Base-by-base conservation (phyloP, 495 filamentous ascomycete species). In the Niebla homalea region DNA sequence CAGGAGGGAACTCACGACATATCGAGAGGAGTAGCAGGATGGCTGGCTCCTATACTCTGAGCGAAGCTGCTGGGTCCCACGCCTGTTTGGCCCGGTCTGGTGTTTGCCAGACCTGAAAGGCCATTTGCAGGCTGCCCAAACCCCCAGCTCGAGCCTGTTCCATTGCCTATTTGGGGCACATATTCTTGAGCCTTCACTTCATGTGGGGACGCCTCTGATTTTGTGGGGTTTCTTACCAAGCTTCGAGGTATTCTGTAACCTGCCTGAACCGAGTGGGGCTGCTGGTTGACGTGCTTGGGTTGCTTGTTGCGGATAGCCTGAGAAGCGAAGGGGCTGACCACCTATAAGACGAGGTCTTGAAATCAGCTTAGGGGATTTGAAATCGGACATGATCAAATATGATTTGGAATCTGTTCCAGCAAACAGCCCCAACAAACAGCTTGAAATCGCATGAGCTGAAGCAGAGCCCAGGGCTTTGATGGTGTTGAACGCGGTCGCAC, bases 111-210 rank as follows among this genome's bases (percentile, higher is more conserved):
- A 47, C 75, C 74, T 47, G 75, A 70, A 54, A 78, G 75, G 57
- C 78, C 78, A 43, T 83, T 79, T 72, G 87, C 81, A 44, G 85
- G 81, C 57, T 84, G 71, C 48, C 80, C 81, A 67, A 87, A 88
- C 21, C 78, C 80, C 85, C 85, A 89, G 57, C 76, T 80, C 50
- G 78, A 88, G 57, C 76, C 80, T 50, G 78, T 69, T 62, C 72
- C 79, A 63, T 77, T 85, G 55, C 77, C 82, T 74, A 71, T 64
- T 58, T 47, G 55, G 52, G 36, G 48, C 42, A 60, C 65, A 55
- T 70, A 56, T 56, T 56, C 26, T 25, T 52, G 53, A 46, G 36
- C 50, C 18, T 21, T 36, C 18, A 19, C 36, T 19, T 2, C 43
- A 20, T 11, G 39, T 12, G 20, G 21, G 10, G 1, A 5, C 4